Percentiles rank a stretch among this genome's conserved stretches.
Conservation (phyloP, 441 rosid species). For the Gossypium aridum region DNA sequence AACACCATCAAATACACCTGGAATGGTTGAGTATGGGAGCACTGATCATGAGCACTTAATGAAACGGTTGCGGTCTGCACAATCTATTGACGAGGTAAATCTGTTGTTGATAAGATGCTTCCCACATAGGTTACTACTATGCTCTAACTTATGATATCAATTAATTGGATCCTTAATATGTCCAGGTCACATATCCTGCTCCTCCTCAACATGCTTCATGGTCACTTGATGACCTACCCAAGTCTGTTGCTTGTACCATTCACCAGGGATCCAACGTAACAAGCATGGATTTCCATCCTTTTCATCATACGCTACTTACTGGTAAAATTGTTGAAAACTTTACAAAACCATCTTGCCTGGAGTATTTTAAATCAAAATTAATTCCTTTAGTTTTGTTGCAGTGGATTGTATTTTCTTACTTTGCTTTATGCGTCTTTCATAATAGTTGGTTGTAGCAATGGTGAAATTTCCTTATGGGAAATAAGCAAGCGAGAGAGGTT, state of each 20-base stretch:
- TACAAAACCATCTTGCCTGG: neutral
- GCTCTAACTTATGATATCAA: neutral
- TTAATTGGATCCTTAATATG: neutral
- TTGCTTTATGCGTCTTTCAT: slow-evolving; percentile 2
- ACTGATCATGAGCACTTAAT: slow-evolving; percentile 29
- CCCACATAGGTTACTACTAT: neutral
- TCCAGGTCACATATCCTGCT: slow-evolving; percentile 17
- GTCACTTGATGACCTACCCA: slow-evolving; percentile 27
- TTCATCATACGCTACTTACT: slow-evolving; percentile 18
- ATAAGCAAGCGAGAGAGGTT: slow-evolving; percentile 22
- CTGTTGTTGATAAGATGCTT: neutral
- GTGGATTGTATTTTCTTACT: neutral
- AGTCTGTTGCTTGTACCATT: slow-evolving; percentile 23
- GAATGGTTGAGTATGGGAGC: slow-evolving; percentile 29
- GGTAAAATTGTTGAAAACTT: slow-evolving; percentile 14
- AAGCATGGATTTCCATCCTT: slow-evolving; percentile 39
- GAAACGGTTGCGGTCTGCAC: slow-evolving; percentile 26
- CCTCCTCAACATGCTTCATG: slow-evolving; percentile 21
- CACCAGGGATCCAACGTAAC: slow-evolving; percentile 26
- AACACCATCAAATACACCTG: slow-evolving; percentile 21
- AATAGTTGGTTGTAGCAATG: slow-evolving; percentile 26
- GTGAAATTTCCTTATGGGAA: slow-evolving; percentile 27
- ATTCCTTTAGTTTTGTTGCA: neutral
- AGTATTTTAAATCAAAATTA: neutral
- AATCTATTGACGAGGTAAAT: slow-evolving; percentile 30